Evolutionary conservation across 2,329 filamentous ascomycete genomes (phyloP), one percentile per base, ranked within the genome.

Genomic region (Clathrospora elynae): DNA sequence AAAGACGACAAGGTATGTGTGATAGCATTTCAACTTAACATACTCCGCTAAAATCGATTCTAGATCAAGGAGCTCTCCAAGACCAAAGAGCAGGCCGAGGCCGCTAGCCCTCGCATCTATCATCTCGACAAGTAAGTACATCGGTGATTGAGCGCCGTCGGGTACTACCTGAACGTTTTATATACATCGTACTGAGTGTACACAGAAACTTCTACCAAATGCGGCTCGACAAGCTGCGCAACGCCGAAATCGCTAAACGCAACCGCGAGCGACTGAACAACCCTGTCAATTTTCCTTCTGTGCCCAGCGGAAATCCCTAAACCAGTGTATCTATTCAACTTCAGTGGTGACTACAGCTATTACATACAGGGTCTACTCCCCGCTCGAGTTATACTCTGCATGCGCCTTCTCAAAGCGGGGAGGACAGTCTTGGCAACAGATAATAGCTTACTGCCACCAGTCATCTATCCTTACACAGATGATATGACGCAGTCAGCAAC

Each of bases 181-280:
- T n/a, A 6, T 35, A 11, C 14, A 11, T 14, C 12, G 28, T 32
- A 28, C 35, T 19, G 18, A 47, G 24, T 20, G 12, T 31, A 12
- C 13, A 35, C 61, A 93, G 89, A 59, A 80, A 83, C 17, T 96
- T 99, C 71, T 95, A 90, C 66, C 86, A 92, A 57, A 88, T 90
- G 74, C 84, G 93, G 11, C 67, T 96, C 35, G 84, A 90, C 66
- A 87, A 86, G 64, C 85, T 90, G 63, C 81, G 85, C 29, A 87
- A 88, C 67, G 80, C 81, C n/a, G 88, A 93, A 63, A 77, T 85
- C 39, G 87, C 90, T 8, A 95, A 85, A 70, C 79, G 87, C 37
- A 93, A 92, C 62, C 83, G 85, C 29, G 89, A 96, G 67, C 82
- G 90, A 30, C 70, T 95, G 47, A 85, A 82, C 51, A 86, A 90